Conservation (phyloP, 2,329 filamentous ascomycete species). For the Aureobasidium namibiae region DNA sequence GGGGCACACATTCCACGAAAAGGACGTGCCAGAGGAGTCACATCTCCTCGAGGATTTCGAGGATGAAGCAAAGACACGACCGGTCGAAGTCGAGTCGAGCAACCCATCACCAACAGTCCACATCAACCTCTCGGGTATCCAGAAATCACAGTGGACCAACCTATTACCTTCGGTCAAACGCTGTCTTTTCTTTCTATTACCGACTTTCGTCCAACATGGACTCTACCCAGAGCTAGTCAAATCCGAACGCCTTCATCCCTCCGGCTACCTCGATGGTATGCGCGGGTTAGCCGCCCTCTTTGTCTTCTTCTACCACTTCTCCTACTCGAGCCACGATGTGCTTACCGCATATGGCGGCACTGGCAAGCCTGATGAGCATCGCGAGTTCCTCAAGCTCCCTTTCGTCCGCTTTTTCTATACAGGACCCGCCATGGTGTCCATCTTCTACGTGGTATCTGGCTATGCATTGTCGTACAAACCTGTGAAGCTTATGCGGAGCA, state of each 20-base stretch:
- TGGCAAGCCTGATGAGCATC: constrained; percentile 15
- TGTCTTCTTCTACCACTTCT: constrained; percentile 20
- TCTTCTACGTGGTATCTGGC: constrained; percentile 57
- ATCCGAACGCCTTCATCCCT: constrained; percentile 11
- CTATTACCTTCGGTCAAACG: neutral
- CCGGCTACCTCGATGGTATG: constrained; percentile 20
- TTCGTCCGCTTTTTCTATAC: constrained; percentile 48
- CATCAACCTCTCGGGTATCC: neutral
- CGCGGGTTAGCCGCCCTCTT: constrained; percentile 19
- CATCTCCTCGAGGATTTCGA: constrained; percentile 2
- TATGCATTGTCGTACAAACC: constrained; percentile 48
- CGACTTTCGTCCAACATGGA: neutral
- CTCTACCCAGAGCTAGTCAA: constrained; percentile 2
- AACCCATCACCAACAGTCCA: neutral
- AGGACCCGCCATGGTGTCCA: constrained; percentile 48
- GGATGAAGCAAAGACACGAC: neutral
- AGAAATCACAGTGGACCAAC: neutral
- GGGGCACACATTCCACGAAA: constrained; percentile 4
- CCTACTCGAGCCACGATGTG: constrained; percentile 10
- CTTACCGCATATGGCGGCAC: constrained; percentile 14
- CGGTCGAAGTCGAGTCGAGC: neutral
- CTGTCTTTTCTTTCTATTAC: constrained; percentile 9
- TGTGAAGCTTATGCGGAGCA: constrained; percentile 15
- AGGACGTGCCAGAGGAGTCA: constrained; percentile 1
- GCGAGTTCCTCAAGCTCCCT: constrained; percentile 39